Evolutionary conservation across 1,284 basidiomycete species (phyloP).

Genomic region (Mrakiaceae sp.): DNA sequence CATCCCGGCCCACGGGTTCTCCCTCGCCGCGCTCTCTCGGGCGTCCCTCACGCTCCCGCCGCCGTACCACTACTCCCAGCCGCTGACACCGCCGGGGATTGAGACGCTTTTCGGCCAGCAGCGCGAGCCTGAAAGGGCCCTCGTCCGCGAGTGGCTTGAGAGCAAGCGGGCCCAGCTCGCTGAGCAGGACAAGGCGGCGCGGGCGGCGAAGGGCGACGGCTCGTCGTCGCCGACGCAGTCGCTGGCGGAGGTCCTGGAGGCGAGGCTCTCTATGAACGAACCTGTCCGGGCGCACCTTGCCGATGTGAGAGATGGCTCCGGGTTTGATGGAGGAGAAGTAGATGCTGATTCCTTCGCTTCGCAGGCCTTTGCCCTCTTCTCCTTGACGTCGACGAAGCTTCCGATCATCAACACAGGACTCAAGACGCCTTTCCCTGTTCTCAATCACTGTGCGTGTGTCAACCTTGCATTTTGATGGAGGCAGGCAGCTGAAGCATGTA

Average conservation of each 20-base stretch:
- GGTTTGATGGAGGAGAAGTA: neutral
- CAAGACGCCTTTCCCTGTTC: constrained; percentile 14
- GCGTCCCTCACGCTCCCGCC: constrained; percentile 47
- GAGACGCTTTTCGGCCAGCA: constrained; percentile 60
- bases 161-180: constrained; percentile 40
- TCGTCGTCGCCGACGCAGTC: constrained; percentile 19
- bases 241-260: constrained; percentile 42
- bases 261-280: constrained; percentile 50
- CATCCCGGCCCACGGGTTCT: constrained; percentile 55
- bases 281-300: constrained; percentile 50
- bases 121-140: constrained; percentile 47
- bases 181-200: constrained; percentile 29
- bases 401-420: constrained; percentile 1
- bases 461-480: neutral
- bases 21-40: constrained; percentile 52
- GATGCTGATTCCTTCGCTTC: neutral
- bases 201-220: constrained; percentile 18
- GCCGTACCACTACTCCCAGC: constrained; percentile 40
- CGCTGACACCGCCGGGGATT: constrained; percentile 56
- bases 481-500: neutral
- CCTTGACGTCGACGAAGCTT: constrained; percentile 4
- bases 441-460: constrained; percentile 13
- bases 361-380: constrained; percentile 16
- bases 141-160: constrained; percentile 60
- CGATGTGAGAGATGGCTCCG: constrained; percentile 40